These are phyloP conservation scores for Buddleja alternifolia DNA, from an alignment of 257 asterid genomes.

Conservation along the genomic window DNA sequence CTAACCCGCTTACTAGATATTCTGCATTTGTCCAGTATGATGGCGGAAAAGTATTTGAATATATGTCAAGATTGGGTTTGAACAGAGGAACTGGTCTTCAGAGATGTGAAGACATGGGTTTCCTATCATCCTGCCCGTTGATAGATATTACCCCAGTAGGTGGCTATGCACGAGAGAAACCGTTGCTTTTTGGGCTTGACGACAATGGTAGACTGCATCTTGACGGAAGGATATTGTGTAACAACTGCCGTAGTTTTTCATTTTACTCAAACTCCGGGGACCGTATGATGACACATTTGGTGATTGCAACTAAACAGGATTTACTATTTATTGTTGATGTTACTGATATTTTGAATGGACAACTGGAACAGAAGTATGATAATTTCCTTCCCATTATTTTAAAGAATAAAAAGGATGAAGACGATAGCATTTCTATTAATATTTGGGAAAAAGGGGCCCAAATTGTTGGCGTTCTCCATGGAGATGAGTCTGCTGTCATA, in stretches of 20 bases:
- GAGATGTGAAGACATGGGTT: conserved; percentile 66
- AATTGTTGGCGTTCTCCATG: conserved; percentile 79
- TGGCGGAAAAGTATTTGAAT: conserved; percentile 78
- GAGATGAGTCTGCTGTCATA: conserved; percentile 93
- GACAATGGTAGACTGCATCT: conserved; percentile 69
- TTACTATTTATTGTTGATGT: conserved; percentile 76
- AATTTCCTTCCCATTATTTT: conserved; percentile 63
- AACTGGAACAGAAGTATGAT: conserved; percentile 67
- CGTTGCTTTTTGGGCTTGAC: conserved; percentile 86
- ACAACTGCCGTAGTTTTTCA: conserved; percentile 83
- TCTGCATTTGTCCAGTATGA: conserved; percentile 81
- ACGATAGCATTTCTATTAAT: conserved; percentile 56
- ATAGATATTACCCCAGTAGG: conserved; percentile 64
- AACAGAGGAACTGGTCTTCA: conserved; percentile 48
- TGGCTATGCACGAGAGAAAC: conserved; percentile 44
- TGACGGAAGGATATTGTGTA: conserved; percentile 67
- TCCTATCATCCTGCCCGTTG: conserved; percentile 74
- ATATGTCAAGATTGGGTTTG: conserved; percentile 52
- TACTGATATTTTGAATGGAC: conserved; percentile 62
- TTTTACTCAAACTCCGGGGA: conserved; percentile 81
- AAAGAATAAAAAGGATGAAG: conserved; percentile 57
- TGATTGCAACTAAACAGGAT: conserved; percentile 86
- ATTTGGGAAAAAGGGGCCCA: conserved; percentile 92
- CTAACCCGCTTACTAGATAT: conserved; percentile 46
- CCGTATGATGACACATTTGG: conserved; percentile 67